These are phyloP conservation scores for Aureobasidium sp. DNA, from an alignment of 2,329 filamentous ascomycete species.

Conservation along the genomic window DNA sequence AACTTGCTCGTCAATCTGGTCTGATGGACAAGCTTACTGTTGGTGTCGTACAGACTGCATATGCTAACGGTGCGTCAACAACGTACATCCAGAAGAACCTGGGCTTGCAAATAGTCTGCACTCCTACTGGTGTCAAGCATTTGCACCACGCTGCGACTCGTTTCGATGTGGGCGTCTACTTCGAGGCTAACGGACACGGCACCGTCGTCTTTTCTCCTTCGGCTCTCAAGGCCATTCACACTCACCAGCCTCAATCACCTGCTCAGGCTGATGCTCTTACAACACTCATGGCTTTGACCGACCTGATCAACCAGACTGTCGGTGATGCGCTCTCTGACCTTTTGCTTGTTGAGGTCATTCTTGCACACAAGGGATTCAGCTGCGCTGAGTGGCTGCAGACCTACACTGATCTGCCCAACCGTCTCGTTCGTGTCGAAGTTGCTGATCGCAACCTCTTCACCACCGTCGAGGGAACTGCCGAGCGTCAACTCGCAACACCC, in stretches of 20 bases:
- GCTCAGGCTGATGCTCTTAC: constrained; percentile 86
- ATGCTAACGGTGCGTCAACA: constrained; percentile 92
- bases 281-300: constrained; percentile 71
- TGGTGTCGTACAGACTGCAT: constrained; percentile 93
- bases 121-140: constrained; percentile 93
- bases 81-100: constrained; percentile 84
- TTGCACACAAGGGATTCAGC: constrained; percentile 89
- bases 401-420: constrained; percentile 90
- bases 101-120: constrained; percentile 84
- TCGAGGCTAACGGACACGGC: constrained; percentile 96
- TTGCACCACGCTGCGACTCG: constrained; percentile 93
- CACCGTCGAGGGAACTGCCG: constrained; percentile 70
- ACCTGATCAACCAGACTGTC: constrained; percentile 97
- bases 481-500: constrained; percentile 77
- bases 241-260: constrained; percentile 77
- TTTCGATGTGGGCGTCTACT: constrained; percentile 95
- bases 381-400: constrained; percentile 87
- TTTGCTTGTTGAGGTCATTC: constrained; percentile 89
- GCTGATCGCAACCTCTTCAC: constrained; percentile 81
- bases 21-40: constrained; percentile 77
- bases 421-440: constrained; percentile 89
- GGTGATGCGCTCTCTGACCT: constrained; percentile 94
- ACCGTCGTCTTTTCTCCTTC: constrained; percentile 89
- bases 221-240: constrained; percentile 70
- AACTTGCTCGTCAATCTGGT: constrained; percentile 73